Percentiles rank a stretch among this genome's conserved stretches.
These are phyloP conservation scores for Lactifluus rugatus DNA, from an alignment of 768 basidiomycete species.

Conservation along the genomic window DNA sequence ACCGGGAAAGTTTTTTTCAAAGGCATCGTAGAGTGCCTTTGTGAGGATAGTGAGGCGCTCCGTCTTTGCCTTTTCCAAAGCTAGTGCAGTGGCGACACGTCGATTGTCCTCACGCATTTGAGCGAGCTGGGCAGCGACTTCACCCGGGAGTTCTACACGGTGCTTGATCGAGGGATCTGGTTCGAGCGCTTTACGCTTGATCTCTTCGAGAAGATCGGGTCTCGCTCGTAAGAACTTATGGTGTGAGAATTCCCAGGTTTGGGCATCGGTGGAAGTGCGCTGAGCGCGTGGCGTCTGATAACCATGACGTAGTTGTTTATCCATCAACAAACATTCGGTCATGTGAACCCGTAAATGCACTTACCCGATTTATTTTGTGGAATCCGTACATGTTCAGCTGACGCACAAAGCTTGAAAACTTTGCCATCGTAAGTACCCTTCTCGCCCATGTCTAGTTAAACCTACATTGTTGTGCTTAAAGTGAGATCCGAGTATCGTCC, in stretches of 20 bases:
- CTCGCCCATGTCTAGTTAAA: too few relatives aligned
- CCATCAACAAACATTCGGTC: not conserved
- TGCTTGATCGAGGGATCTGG: slow-evolving; percentile 64
- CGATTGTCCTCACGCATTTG: slow-evolving; percentile 68
- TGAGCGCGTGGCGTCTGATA: slow-evolving; percentile 71
- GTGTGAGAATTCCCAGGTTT: slow-evolving; percentile 87
- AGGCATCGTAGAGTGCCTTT: slow-evolving; percentile 51
- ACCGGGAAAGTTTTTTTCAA: slow-evolving; percentile 47
- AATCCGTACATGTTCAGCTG: slow-evolving; percentile 97
- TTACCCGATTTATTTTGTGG: slow-evolving; percentile 83
- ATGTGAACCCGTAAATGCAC: slow-evolving; percentile 21
- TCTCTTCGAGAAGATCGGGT: slow-evolving; percentile 73
- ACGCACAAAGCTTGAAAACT: slow-evolving; percentile 92
- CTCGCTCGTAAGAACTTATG: slow-evolving; percentile 76
- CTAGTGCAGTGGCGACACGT: slow-evolving; percentile 43
- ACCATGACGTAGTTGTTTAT: not conserved
- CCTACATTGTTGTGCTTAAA: slow-evolving; percentile 87
- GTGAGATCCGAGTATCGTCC: slow-evolving; percentile 74
- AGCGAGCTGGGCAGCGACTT: slow-evolving; percentile 57
- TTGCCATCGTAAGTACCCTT: not conserved
- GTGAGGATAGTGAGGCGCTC: slow-evolving; percentile 53
- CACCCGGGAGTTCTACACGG: slow-evolving; percentile 72
- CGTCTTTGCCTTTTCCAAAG: slow-evolving; percentile 46
- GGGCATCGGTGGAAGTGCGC: slow-evolving; percentile 68
- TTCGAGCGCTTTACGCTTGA: slow-evolving; percentile 78